A percentile compares a stretch with the other conserved stretches of the same genome.
Evolutionary conservation across 202 grass and related monocot species (phyloP).

Genomic region (Brachypodium distachyon): DNA sequence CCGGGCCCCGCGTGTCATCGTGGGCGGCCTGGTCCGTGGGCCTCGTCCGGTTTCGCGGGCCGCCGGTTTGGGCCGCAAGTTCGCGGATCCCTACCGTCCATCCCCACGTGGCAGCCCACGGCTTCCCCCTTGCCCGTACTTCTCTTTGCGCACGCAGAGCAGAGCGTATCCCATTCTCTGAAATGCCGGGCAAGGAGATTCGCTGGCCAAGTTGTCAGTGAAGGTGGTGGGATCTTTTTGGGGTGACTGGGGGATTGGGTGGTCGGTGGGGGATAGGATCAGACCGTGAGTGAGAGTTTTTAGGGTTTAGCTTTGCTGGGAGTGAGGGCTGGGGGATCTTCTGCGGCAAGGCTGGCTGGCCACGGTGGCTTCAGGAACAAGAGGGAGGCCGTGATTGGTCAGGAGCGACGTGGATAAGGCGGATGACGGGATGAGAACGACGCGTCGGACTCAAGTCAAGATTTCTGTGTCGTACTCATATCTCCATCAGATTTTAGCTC

Average conservation of each 20-base stretch:
- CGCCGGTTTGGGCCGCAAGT: conserved; percentile 25
- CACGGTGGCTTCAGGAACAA: background rate
- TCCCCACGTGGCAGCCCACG: conserved; percentile 36
- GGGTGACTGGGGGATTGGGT: background rate
- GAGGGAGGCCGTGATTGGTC: background rate
- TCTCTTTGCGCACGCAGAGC: fast-evolving
- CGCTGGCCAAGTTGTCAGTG: fast-evolving
- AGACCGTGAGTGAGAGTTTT: conserved; percentile 1
- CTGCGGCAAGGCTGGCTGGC: background rate
- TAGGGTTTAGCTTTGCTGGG: conserved; percentile 32
- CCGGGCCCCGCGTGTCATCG: conserved; percentile 7
- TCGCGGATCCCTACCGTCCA: conserved; percentile 33
- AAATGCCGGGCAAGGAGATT: fast-evolving
- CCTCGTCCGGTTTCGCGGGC: background rate
- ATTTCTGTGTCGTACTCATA: background rate
- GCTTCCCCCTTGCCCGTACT: background rate
- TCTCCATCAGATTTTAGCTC: background rate
- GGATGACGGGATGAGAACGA: conserved; percentile 25
- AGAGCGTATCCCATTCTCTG: background rate
- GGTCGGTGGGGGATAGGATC: background rate
- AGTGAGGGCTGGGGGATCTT: background rate
- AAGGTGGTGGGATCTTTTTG: fast-evolving
- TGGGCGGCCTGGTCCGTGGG: background rate
- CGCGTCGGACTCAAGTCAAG: conserved; percentile 17
- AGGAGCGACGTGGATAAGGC: conserved; percentile 16